Conservation (phyloP, 2,329 filamentous ascomycete genomes). For the Elsinoe arachidis region DNA sequence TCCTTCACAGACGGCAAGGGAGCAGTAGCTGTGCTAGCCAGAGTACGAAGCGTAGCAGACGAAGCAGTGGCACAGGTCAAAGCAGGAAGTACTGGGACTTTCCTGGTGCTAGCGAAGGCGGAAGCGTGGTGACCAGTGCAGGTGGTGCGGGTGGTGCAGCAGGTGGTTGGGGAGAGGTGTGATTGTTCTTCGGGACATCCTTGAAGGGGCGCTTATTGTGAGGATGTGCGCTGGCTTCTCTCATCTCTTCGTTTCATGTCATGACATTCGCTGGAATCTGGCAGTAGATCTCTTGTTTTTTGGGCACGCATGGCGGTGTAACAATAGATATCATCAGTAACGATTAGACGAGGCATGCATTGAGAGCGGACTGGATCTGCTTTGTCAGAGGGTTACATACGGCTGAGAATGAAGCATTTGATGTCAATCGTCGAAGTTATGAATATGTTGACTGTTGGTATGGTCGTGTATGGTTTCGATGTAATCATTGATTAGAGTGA, state of each 20-base stretch:
- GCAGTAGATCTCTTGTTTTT: background rate
- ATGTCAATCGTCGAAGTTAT: background rate
- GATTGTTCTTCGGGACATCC: background rate
- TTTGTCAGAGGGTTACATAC: background rate
- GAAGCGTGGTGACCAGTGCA: slow-evolving; percentile 25
- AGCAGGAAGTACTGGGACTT: slow-evolving; percentile 83
- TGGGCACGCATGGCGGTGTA: background rate
- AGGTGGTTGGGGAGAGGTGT: slow-evolving; percentile 74
- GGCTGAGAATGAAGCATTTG: background rate
- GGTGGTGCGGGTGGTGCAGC: slow-evolving; percentile 58
- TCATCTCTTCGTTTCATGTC: background rate
- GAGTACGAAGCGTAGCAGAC: slow-evolving; percentile 61
- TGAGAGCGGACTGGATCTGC: background rate
- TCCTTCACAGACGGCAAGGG: slow-evolving; percentile 21
- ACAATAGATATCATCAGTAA: background rate
- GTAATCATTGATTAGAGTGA: background rate
- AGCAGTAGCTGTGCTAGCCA: slow-evolving; percentile 75
- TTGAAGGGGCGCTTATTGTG: background rate
- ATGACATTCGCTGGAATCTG: too few species aligned
- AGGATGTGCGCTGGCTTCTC: background rate
- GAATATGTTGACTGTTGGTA: background rate
- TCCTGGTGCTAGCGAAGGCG: slow-evolving; percentile 59
- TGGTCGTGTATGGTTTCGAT: too few species aligned
- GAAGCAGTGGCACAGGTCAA: slow-evolving; percentile 57
- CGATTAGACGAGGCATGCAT: slow-evolving; percentile 4